Evolutionary conservation across 805 yeast genomes (phyloP).

Genomic region (Yarrowia sp.): DNA sequence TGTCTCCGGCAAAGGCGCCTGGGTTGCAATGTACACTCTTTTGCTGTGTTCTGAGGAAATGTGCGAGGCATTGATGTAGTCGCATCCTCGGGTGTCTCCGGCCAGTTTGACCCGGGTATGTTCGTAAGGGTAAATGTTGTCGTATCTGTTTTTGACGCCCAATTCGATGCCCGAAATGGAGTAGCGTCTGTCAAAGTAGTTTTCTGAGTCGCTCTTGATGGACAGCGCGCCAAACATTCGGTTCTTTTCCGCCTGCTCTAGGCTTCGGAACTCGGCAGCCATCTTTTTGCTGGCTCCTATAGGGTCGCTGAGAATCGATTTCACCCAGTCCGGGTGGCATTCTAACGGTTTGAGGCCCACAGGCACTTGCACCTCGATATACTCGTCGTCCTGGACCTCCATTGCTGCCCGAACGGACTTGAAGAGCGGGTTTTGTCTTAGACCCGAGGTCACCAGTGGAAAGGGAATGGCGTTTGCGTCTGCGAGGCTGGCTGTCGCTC

Average conservation of each 20-base stretch:
- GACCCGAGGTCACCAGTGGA: conserved; percentile 33
- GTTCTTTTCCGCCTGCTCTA: conserved; percentile 68
- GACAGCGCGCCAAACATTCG: conserved; percentile 52
- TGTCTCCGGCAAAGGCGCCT: conserved; percentile 82
- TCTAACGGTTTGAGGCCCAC: conserved; percentile 27
- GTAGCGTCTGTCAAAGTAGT: conserved; percentile 37
- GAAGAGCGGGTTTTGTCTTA: conserved; percentile 27
- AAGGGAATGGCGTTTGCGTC: conserved; percentile 28
- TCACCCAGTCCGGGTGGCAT: conserved; percentile 56
- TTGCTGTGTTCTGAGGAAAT: conserved; percentile 42
- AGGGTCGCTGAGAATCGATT: conserved; percentile 38
- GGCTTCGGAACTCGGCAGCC: conserved; percentile 54
- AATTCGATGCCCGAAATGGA: conserved; percentile 73
- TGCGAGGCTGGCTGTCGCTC: conserved; percentile 31
- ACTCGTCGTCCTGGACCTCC: conserved; percentile 34
- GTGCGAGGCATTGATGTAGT: conserved; percentile 85
- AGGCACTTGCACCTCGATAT: conserved; percentile 29
- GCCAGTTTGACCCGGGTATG: conserved; percentile 63
- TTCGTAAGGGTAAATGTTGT: conserved; percentile 83
- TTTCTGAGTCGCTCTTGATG: conserved; percentile 12
- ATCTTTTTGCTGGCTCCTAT: conserved; percentile 40
- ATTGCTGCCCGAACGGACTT: conserved; percentile 31
- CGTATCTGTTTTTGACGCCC: conserved; percentile 79
- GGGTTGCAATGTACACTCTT: conserved; percentile 76
- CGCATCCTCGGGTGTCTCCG: conserved; percentile 34